Percentiles rank a stretch among this genome's conserved stretches.
Conservation (phyloP, 805 yeast genomes). For the Jamesozyma rosinii region DNA sequence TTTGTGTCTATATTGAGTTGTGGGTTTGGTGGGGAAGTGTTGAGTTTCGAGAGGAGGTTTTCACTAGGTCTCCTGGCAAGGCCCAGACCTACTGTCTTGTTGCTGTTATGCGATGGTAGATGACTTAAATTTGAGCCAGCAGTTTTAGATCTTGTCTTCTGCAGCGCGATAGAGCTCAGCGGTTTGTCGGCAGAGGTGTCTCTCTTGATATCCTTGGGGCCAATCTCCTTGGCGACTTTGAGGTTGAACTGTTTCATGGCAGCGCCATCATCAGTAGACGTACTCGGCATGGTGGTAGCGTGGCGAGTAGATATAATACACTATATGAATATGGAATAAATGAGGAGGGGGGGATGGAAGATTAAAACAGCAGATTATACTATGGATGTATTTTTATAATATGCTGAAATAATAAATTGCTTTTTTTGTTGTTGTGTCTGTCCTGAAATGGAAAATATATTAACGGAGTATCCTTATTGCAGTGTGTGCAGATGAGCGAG, state of each 20-base stretch:
- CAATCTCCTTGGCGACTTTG: neutral
- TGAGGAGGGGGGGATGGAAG: too few relatives aligned
- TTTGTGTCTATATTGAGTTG: neutral
- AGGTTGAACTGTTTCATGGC: neutral
- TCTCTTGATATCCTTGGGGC: neutral
- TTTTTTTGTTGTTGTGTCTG: too few relatives aligned
- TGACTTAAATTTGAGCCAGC: neutral
- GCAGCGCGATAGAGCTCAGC: neutral
- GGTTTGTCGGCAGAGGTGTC: neutral
- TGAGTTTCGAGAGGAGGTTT: conserved; percentile 18
- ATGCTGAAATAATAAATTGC: too few relatives aligned
- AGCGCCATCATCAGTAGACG: neutral
- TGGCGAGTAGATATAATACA: too few relatives aligned
- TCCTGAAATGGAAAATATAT: too few relatives aligned
- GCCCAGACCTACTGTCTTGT: conserved; percentile 21
- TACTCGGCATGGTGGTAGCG: neutral
- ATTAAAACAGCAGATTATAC: too few relatives aligned
- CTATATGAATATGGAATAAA: too few relatives aligned
- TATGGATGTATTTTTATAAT: too few relatives aligned
- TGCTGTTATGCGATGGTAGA: neutral
- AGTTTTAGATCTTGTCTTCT: neutral
- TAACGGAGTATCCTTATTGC: too few relatives aligned
- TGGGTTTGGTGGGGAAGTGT: neutral
- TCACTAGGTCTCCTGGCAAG: conserved; percentile 29
- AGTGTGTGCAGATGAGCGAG: too few relatives aligned